These are phyloP conservation scores for Rhytidiadelphus loreus DNA, from an alignment of 225 moss, liverwort and hornwort genomes.

Conservation along the genomic window DNA sequence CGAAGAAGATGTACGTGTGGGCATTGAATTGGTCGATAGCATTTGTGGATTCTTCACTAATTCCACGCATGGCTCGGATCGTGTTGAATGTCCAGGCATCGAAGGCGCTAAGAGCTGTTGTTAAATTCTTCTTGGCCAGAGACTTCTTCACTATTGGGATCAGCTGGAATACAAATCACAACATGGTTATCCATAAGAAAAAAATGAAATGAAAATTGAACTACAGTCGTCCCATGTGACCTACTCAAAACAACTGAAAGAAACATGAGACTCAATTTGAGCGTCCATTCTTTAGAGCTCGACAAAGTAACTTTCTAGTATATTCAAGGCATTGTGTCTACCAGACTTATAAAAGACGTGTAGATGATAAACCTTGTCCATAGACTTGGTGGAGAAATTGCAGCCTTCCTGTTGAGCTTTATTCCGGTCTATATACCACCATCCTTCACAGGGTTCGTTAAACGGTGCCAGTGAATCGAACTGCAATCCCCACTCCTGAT, in stretches of 20 bases:
- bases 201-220: not conserved
- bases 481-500: conserved; percentile 62
- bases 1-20: conserved; percentile 66
- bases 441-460: conserved; percentile 93
- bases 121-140: conserved; percentile 37
- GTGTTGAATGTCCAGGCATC: conserved; percentile 91
- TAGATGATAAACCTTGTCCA: conserved; percentile 51
- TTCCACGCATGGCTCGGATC: conserved; percentile 51
- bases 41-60: conserved; percentile 47
- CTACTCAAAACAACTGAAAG: not conserved
- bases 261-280: not conserved
- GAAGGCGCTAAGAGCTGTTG: conserved; percentile 60
- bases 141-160: conserved; percentile 55
- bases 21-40: conserved; percentile 78
- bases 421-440: conserved; percentile 84
- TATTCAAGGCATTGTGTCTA: not conserved
- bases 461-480: conserved; percentile 79
- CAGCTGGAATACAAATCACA: conserved; percentile 30
- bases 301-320: not conserved
- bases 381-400: conserved; percentile 66
- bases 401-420: conserved; percentile 96
- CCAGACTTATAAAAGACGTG: not conserved
- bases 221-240: not conserved
- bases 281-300: not conserved
- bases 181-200: not conserved